Evolutionary conservation across 768 basidiomycete species (phyloP).

Genomic region (Piloderma croceum): DNA sequence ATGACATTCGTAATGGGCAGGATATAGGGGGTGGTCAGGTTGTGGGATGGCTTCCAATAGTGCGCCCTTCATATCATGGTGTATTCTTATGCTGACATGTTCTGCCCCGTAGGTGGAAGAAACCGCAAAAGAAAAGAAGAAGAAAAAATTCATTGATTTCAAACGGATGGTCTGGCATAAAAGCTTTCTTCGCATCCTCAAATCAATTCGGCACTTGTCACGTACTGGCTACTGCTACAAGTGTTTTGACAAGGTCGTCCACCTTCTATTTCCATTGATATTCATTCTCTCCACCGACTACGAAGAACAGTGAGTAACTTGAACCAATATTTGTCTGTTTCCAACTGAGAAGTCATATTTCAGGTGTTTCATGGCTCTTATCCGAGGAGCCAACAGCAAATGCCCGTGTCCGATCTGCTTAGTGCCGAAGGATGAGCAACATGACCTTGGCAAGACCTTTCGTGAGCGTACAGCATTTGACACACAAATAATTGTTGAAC

Average conservation of each 20-base stretch:
- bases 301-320: constrained; percentile 40
- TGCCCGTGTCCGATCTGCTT: constrained; percentile 36
- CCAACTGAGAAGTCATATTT: too few species aligned
- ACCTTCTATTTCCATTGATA: constrained; percentile 30
- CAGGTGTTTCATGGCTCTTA: constrained; percentile 36
- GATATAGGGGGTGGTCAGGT: constrained; percentile 29
- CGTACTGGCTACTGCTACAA: constrained; percentile 15
- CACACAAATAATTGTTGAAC: constrained; percentile 12
- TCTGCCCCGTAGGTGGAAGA: constrained; percentile 27
- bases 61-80: constrained; percentile 11
- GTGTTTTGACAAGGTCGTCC: constrained; percentile 25
- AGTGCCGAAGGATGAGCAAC: constrained; percentile 23
- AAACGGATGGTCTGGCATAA: constrained; percentile 36
- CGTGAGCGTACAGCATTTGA: constrained; percentile 11
- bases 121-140: constrained; percentile 24
- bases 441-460: constrained; percentile 16
- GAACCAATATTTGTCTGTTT: too few species aligned
- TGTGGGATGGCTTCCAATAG: constrained; percentile 36
- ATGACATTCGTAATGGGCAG: constrained; percentile 27
- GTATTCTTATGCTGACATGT: constrained; percentile 3
- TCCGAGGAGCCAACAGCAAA: constrained; percentile 20
- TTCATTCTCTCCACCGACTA: constrained; percentile 38
- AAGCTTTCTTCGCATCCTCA: constrained; percentile 27
- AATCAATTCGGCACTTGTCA: constrained; percentile 15
- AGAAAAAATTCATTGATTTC: too few species aligned